Evolutionary conservation across 2,329 filamentous ascomycete genomes (phyloP), one percentile per base, ranked within the genome.

Genomic region (Penicillium sp.): DNA sequence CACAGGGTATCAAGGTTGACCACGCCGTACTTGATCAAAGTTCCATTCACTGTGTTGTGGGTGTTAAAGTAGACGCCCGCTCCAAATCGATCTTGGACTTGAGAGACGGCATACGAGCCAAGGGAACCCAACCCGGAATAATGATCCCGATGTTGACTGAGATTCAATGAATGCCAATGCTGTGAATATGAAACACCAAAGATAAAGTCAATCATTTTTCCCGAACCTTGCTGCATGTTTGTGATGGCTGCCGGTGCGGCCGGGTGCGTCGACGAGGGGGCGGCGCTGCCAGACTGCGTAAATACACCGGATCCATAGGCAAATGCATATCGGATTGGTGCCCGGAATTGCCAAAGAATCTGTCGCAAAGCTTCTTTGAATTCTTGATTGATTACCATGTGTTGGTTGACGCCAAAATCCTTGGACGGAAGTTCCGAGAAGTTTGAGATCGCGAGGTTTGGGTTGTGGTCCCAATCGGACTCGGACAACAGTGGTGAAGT

Each of bases 141-240:
- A 65, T 98, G 92, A 55, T 93, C 76, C 6, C 85, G 83, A 59
- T 98, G 84, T 61, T 95, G 84, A 48, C 76, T 74, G 12, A 98
- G 72, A 57, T 98, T 98, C 44, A 98, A 73, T 22, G 84, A 89
- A 67, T 98, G 92, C 86, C 90, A 98, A 67, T 98, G 92, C 60
- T 98, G 85, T 1, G 85, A 87, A 63, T 94, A 86, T 1, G 85
- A 86, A 8, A 96, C 90, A 16, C 90, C 92, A 60, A 98, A 92
- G 51, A 98, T 93, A 61, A 98, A 95, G 66, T 98, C 92, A 48
- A 98, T 94, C 82, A 96, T 94, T 69, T 95, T 95, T 9, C 87
- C 87, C 1, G 81, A 80, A 18, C 86, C 85, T 54, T 86, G 82
- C 64, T 96, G 90, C 50, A 88, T 85, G 51, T 87, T 85, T 50